Evolutionary conservation across 352 stramenopile species (phyloP).

Genomic region (Phytopythium boreale): DNA sequence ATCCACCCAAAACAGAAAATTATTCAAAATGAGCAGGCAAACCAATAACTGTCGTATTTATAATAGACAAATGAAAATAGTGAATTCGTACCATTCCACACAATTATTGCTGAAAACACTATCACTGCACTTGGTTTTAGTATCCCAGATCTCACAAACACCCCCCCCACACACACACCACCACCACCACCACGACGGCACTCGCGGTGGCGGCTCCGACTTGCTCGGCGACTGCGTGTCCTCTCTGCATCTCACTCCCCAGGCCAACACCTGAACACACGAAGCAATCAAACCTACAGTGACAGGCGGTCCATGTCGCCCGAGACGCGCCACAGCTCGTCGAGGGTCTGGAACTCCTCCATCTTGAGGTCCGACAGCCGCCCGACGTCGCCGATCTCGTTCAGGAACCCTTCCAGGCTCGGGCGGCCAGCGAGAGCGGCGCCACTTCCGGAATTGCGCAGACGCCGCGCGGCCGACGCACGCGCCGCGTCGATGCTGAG

Average conservation of each 20-base stretch:
- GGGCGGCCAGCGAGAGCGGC: slow-evolving; percentile 48
- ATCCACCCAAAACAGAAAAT: neutral
- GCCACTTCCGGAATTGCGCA: slow-evolving; percentile 58
- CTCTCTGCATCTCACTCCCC: neutral
- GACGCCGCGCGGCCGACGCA: slow-evolving; percentile 57
- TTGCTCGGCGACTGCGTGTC: neutral
- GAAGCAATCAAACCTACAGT: slow-evolving; percentile 38
- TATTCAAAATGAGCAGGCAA: too few species aligned
- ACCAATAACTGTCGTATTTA: too few species aligned
- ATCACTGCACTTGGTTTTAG: slow-evolving; percentile 3
- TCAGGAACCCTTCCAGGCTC: slow-evolving; percentile 75
- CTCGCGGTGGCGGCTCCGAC: neutral
- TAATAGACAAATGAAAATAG: too few species aligned
- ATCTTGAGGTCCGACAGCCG: slow-evolving; percentile 85
- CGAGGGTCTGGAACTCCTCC: slow-evolving; percentile 80
- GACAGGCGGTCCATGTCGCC: slow-evolving; percentile 82
- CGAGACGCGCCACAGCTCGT: slow-evolving; percentile 83
- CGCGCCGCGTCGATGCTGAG: slow-evolving; percentile 77
- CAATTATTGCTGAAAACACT: neutral
- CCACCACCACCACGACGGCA: slow-evolving; percentile 7
- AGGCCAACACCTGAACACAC: slow-evolving; percentile 12
- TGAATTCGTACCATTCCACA: too few species aligned
- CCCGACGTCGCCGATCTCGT: slow-evolving; percentile 74
- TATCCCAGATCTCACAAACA: slow-evolving; percentile 7
- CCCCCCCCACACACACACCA: slow-evolving; percentile 18